Base-by-base conservation (phyloP, 2,329 filamentous ascomycete genomes). In the Aspergillus calidoustus region DNA sequence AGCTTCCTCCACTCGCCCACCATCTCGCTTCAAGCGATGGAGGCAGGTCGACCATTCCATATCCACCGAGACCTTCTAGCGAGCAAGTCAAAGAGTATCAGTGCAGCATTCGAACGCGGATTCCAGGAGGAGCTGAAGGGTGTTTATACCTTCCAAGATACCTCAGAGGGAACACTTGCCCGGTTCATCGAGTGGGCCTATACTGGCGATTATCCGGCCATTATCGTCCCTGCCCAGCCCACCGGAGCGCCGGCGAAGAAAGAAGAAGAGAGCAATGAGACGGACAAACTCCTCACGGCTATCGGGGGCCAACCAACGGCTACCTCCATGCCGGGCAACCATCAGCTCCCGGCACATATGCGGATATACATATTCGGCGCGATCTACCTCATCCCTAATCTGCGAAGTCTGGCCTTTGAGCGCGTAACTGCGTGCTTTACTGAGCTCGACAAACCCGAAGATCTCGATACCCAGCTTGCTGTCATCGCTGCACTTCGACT, bases 331-430 rank as follows among this genome's bases (percentile, higher is more conserved):
- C 50, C 15, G 23, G 57, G 57, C 28, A 57, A 59, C 43, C 63
- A 65, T 41, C 61, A 54, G 17, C 50, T 63, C 11, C 57, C 63
- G 28, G 41, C 41, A 9, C 57, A 65, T 30, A 34, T 65, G 46
- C 57, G 57, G 8, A 53, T 65, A 25, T 65, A 65, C 31, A 54
- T 65, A 25, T 65, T 65, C 61, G 53, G 49, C n/a, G 47, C 60
- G 19, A 48, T 50, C 38, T 65, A 63, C 49, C 49, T 63, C n/a
- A 54, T 63, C 43, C 19, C 22, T n/a, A 54, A 49, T 19, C 60
- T 65, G 4, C 61, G 60, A 41, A 23, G 63, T 17, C 46, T 65
- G n/a, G 53, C 57, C 5, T 65, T 55, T 44, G 17, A 61, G n/a
- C 57, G 55, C 19, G 55, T 54, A 6, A 65, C 57, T 4, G 41